A percentile compares a stretch with the other conserved stretches of the same genome.
Evolutionary conservation across 768 basidiomycete species (phyloP).

Genomic region (Guyanaporus albipodus): DNA sequence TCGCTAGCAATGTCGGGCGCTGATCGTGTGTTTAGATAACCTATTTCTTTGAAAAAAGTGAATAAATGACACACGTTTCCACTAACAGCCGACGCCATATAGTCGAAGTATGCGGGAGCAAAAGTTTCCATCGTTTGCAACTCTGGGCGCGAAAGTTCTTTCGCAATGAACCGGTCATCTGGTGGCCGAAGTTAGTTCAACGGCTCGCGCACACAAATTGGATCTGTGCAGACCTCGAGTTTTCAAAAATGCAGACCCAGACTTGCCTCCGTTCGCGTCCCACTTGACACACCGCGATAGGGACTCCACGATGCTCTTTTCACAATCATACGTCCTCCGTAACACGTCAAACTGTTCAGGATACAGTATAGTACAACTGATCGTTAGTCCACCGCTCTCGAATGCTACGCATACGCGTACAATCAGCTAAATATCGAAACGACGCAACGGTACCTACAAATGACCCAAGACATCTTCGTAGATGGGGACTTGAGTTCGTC

Average conservation of each 20-base stretch:
- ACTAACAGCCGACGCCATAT: constrained; percentile 91
- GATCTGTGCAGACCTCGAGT: constrained; percentile 63
- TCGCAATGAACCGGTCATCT: constrained; percentile 99
- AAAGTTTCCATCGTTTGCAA: constrained; percentile 95
- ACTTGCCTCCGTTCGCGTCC: constrained; percentile 94
- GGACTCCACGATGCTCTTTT: constrained; percentile 91
- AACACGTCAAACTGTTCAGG: constrained; percentile 97
- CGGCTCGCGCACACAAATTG: neutral
- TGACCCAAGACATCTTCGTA: constrained; percentile 77
- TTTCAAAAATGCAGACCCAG: constrained; percentile 94
- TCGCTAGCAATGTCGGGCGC: constrained; percentile 93
- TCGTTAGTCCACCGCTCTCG: constrained; percentile 84
- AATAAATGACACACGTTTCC: constrained; percentile 57
- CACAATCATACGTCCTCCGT: constrained; percentile 88
- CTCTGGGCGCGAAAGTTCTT: constrained; percentile 88
- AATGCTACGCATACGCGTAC: constrained; percentile 52
- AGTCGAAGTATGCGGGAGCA: constrained; percentile 96
- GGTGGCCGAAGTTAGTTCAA: neutral
- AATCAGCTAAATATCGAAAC: constrained; percentile 3
- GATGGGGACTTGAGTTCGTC: constrained; percentile 74
- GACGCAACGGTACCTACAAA: constrained; percentile 48
- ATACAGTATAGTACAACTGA: constrained; percentile 92
- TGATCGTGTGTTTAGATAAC: constrained; percentile 29
- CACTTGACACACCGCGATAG: constrained; percentile 93
- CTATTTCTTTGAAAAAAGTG: neutral